Evolutionary conservation across 805 yeast species (phyloP).

Genomic region (Lachancea fermentati): DNA sequence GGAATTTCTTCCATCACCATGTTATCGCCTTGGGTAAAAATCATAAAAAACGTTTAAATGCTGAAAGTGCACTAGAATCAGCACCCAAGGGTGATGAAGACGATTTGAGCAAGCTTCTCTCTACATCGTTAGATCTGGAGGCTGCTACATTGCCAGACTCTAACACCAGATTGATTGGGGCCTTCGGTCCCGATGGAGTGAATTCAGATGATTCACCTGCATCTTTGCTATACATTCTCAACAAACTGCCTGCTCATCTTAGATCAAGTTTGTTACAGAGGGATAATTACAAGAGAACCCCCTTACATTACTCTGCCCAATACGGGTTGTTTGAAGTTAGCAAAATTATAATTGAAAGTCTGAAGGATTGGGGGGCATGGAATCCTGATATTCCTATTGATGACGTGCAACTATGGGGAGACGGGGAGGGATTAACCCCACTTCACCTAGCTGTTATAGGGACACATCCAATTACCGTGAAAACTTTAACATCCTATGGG

Average conservation of each 20-base stretch:
- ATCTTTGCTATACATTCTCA: constrained; percentile 56
- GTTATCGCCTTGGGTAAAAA: constrained; percentile 74
- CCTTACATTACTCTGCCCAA: constrained; percentile 85
- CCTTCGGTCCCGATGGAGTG: constrained; percentile 59
- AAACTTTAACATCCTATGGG: constrained; percentile 47
- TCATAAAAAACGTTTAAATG: constrained; percentile 26
- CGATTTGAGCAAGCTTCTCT: constrained; percentile 9
- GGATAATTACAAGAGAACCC: constrained; percentile 77
- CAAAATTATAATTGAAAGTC: constrained; percentile 47
- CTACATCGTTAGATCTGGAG: constrained; percentile 13
- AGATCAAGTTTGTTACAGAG: constrained; percentile 53
- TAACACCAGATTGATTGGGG: constrained; percentile 42
- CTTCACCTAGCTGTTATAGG: constrained; percentile 79
- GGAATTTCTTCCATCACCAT: constrained; percentile 82
- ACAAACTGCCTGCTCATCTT: constrained; percentile 47
- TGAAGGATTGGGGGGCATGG: constrained; percentile 57
- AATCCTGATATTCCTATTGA: constrained; percentile 48
- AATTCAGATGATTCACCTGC: constrained; percentile 52
- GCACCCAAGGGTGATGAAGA: constrained; percentile 12
- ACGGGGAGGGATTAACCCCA: constrained; percentile 72
- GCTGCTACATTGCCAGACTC: constrained; percentile 53
- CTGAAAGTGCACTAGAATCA: background rate
- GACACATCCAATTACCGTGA: constrained; percentile 71
- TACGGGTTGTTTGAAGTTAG: constrained; percentile 71
- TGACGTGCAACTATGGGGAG: constrained; percentile 55